A percentile compares a stretch with the other conserved stretches of the same genome.
Conservation (phyloP, 176 grass and related monocot genomes). For the Cenchrus purpureus region DNA sequence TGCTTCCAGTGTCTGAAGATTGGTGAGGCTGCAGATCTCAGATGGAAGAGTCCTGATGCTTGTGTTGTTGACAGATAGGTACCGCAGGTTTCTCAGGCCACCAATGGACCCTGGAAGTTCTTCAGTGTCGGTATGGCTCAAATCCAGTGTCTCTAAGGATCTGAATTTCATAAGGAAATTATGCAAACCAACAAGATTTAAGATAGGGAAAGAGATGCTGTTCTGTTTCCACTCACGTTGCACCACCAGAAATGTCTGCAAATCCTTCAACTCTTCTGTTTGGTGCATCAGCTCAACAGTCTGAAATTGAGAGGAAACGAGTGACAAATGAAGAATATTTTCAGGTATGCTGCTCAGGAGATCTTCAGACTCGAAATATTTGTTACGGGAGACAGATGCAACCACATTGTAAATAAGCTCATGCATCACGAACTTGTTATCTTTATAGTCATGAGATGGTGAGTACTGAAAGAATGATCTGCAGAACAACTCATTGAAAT, state of each 20-base stretch:
- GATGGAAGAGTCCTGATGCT: slow-evolving; percentile 39
- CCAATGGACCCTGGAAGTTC: slow-evolving; percentile 39
- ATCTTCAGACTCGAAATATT: slow-evolving; percentile 21
- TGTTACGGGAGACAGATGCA: neutral
- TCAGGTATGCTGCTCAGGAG: neutral
- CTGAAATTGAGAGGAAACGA: slow-evolving; percentile 26
- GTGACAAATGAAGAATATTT: slow-evolving; percentile 27
- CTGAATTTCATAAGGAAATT: slow-evolving; percentile 39
- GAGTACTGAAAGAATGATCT: slow-evolving; percentile 53
- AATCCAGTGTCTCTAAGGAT: slow-evolving; percentile 38
- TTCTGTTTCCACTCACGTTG: neutral
- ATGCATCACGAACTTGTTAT: slow-evolving; percentile 52
- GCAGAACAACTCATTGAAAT: slow-evolving; percentile 45
- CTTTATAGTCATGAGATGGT: neutral
- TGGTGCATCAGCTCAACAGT: neutral
- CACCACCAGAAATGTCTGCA: slow-evolving; percentile 22
- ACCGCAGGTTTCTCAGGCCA: slow-evolving; percentile 33
- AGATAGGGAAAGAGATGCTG: neutral
- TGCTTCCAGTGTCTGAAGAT: slow-evolving; percentile 40
- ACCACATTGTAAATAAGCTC: slow-evolving; percentile 35
- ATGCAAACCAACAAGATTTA: slow-evolving; percentile 29
- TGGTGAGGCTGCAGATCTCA: slow-evolving; percentile 33
- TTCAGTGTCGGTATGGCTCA: slow-evolving; percentile 31
- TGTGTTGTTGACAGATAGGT: slow-evolving; percentile 49
- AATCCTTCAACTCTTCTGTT: slow-evolving; percentile 6